A percentile compares a stretch with the other conserved stretches of the same genome.
Evolutionary conservation across 768 basidiomycete species (phyloP).

Genomic region (Mycena olivaceomarginata): DNA sequence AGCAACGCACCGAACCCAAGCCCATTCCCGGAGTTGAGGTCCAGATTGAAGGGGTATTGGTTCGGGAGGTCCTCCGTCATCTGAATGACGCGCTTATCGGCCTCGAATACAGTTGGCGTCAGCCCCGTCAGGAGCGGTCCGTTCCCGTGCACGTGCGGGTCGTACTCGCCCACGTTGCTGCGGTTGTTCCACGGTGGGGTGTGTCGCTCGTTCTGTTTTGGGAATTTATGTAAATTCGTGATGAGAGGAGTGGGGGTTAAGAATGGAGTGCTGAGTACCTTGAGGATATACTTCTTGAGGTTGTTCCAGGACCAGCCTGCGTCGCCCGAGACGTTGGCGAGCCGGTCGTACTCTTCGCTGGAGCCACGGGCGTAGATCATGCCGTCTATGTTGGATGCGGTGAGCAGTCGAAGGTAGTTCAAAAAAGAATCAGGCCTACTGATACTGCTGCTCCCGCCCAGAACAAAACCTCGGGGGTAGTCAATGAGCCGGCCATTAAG

Average conservation of each 20-base stretch:
- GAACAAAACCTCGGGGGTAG: constrained; percentile 40
- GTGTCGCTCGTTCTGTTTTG: constrained; percentile 49
- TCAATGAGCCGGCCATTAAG: constrained; percentile 38
- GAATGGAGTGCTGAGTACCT: constrained; percentile 20
- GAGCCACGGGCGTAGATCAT: constrained; percentile 47
- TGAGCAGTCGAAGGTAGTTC: not conserved
- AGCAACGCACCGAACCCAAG: constrained; percentile 51
- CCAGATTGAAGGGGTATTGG: constrained; percentile 52
- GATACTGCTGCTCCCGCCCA: constrained; percentile 46
- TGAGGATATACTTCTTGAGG: constrained; percentile 38
- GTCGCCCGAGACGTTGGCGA: constrained; percentile 44
- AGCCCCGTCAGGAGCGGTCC: constrained; percentile 46
- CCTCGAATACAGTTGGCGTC: constrained; percentile 34
- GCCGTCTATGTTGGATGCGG: constrained; percentile 23
- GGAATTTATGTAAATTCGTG: too few relatives aligned
- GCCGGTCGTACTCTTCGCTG: constrained; percentile 45
- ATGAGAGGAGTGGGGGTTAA: not conserved
- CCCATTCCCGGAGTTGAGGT: constrained; percentile 52
- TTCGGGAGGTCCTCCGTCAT: constrained; percentile 42
- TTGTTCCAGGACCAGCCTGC: constrained; percentile 49
- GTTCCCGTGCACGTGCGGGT: constrained; percentile 47
- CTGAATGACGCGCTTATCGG: constrained; percentile 45
- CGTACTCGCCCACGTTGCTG: constrained; percentile 45
- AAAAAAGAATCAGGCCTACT: constrained; percentile 41
- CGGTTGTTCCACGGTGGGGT: constrained; percentile 47